Percentiles rank a stretch among this genome's conserved stretches.
Conservation (phyloP, 495 filamentous ascomycete genomes). For the Aspergillus diversus region DNA sequence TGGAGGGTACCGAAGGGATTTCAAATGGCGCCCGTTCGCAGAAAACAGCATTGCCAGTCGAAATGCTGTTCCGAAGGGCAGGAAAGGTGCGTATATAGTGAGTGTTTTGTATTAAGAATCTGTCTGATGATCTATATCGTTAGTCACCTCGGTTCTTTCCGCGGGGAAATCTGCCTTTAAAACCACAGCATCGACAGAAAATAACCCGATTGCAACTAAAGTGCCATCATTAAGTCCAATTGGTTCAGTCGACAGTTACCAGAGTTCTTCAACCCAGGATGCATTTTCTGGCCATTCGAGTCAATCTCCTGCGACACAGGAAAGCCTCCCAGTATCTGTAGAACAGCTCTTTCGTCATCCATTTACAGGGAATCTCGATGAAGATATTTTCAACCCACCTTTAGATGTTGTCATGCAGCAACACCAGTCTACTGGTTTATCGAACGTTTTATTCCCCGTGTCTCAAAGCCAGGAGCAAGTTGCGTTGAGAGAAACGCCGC, state of each 20-base stretch:
- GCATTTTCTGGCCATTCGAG: conserved; percentile 10
- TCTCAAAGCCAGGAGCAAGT: conserved; percentile 16
- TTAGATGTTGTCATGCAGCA: conserved; percentile 15
- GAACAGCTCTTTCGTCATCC: conserved; percentile 22
- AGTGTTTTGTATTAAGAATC: neutral
- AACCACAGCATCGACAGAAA: conserved; percentile 20
- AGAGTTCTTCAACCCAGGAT: conserved; percentile 7
- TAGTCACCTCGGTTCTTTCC: conserved; percentile 19
- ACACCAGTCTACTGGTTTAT: conserved; percentile 26
- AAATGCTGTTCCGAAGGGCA: conserved; percentile 41
- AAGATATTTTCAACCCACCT: conserved; percentile 22
- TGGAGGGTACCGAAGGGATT: conserved; percentile 81
- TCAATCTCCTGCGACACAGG: conserved; percentile 6
- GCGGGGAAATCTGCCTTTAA: conserved; percentile 15
- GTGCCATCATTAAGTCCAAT: neutral
- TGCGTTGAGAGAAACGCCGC: conserved; percentile 8
- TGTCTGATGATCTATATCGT: conserved; percentile 8
- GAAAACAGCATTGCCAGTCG: conserved; percentile 64
- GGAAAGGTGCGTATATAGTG: conserved; percentile 48
- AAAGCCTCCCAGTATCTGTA: conserved; percentile 11
- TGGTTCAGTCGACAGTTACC: conserved; percentile 2
- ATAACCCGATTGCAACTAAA: neutral
- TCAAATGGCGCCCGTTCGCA: conserved; percentile 82
- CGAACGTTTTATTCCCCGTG: conserved; percentile 18
- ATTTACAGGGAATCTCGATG: conserved; percentile 15